These are phyloP conservation scores for Rhypophila decipiens DNA, from an alignment of 495 filamentous ascomycete species.

Conservation along the genomic window DNA sequence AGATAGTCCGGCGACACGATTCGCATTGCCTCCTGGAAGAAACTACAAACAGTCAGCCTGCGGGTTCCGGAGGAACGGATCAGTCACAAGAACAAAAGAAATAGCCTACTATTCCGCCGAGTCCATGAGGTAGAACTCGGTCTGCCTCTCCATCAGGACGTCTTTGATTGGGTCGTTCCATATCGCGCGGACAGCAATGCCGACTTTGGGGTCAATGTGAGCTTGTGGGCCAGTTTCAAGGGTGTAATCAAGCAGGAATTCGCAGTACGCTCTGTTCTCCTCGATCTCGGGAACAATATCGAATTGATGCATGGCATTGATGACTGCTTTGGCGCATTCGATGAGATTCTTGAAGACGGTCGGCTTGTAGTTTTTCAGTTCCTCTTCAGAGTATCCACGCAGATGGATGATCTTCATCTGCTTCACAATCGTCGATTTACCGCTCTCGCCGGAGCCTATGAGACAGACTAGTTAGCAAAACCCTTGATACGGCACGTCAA, in stretches of 20 bases:
- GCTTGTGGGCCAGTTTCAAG: slow-evolving; percentile 85
- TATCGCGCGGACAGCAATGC: slow-evolving; percentile 73
- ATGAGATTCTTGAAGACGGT: slow-evolving; percentile 97
- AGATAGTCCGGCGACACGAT: slow-evolving; percentile 84
- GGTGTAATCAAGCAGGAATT: slow-evolving; percentile 79
- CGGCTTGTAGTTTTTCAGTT: slow-evolving; percentile 84
- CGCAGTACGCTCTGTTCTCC: slow-evolving; percentile 65
- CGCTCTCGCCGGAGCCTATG: slow-evolving; percentile 92
- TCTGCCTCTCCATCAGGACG: slow-evolving; percentile 83
- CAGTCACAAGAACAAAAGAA: background rate
- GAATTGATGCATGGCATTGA: slow-evolving; percentile 84
- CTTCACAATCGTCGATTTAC: slow-evolving; percentile 98
- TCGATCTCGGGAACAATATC: slow-evolving; percentile 64
- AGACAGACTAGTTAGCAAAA: background rate
- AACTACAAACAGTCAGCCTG: slow-evolving; percentile 46
- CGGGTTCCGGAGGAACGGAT: slow-evolving; percentile 1
- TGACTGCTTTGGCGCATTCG: slow-evolving; percentile 90
- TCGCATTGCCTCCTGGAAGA: slow-evolving; percentile 86
- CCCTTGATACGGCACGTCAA: background rate
- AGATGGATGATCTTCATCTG: slow-evolving; percentile 99
- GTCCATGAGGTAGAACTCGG: slow-evolving; percentile 99
- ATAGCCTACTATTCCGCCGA: slow-evolving; percentile 89
- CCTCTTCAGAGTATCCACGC: slow-evolving; percentile 89
- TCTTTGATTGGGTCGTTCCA: slow-evolving; percentile 88
- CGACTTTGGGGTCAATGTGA: slow-evolving; percentile 69